Evolutionary conservation across 306 rosid species (phyloP).

Genomic region (Senna tora): DNA sequence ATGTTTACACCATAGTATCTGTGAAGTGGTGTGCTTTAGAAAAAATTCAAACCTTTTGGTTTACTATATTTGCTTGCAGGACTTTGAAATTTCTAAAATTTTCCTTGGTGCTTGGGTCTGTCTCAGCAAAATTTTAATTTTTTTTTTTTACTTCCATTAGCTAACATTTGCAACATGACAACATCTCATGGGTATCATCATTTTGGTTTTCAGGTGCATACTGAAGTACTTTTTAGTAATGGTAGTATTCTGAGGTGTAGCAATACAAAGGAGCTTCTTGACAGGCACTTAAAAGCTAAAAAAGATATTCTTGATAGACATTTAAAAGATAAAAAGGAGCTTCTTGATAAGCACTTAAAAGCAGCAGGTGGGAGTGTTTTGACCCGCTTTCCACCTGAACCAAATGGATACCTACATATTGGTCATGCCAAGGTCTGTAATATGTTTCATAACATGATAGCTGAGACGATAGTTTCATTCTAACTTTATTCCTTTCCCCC

Average conservation of each 20-base stretch:
- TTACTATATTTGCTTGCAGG: slow-evolving; percentile 20
- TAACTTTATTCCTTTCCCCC: neutral
- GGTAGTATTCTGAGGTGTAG: slow-evolving; percentile 88
- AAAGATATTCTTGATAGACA: slow-evolving; percentile 69
- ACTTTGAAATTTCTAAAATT: slow-evolving; percentile 23
- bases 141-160: neutral
- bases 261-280: slow-evolving; percentile 79
- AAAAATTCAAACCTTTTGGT: neutral
- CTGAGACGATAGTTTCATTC: neutral
- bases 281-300: slow-evolving; percentile 71
- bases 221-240: slow-evolving; percentile 83
- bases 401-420: slow-evolving; percentile 96
- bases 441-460: slow-evolving; percentile 18
- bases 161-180: slow-evolving; percentile 21
- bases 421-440: slow-evolving; percentile 92
- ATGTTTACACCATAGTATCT: neutral
- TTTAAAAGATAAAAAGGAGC: slow-evolving; percentile 51
- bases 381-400: slow-evolving; percentile 99
- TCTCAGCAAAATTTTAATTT: slow-evolving; percentile 3
- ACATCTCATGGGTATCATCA: slow-evolving; percentile 26
- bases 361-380: slow-evolving; percentile 70
- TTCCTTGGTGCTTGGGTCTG: slow-evolving; percentile 13
- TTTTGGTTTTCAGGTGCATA: slow-evolving; percentile 76
- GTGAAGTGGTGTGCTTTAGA: neutral
- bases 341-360: slow-evolving; percentile 81